phyloP scores from a whole-genome alignment of 2,329 filamentous ascomycete genomes.

The Beauveria brongniartii region DNA sequence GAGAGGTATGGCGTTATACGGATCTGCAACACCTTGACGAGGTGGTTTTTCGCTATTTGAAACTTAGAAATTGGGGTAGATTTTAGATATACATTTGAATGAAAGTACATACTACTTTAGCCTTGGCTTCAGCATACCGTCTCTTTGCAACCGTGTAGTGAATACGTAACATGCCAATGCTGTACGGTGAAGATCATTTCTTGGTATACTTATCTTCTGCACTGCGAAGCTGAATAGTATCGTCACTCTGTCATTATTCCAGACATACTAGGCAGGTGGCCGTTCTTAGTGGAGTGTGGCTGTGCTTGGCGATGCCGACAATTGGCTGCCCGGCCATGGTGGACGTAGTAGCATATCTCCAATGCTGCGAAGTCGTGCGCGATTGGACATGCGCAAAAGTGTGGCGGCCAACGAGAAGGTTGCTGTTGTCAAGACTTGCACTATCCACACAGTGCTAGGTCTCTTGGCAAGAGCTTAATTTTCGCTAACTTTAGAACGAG shows the following conservation, averaged over 20 bases:
- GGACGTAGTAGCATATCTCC: neutral
- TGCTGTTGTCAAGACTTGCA: neutral
- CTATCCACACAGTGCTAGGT: neutral
- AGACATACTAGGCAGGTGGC: neutral
- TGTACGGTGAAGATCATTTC: neutral
- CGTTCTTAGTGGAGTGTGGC: neutral
- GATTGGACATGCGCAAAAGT: neutral
- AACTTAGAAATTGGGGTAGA: neutral
- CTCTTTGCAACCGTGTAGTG: neutral
- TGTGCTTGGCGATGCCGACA: neutral
- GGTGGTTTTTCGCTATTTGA: neutral
- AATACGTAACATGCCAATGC: neutral
- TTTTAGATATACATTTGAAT: neutral
- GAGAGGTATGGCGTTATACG: constrained; percentile 1
- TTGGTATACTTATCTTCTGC: neutral
- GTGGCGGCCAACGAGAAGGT: neutral
- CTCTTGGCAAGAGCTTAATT: constrained; percentile 1
- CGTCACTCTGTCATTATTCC: neutral
- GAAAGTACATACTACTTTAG: neutral
- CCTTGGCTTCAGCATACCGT: neutral
- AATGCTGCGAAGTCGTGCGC: neutral
- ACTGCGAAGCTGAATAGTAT: neutral
- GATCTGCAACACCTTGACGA: neutral
- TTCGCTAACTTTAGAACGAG: neutral
- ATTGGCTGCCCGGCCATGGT: neutral